A percentile compares a stretch with the other conserved stretches of the same genome.
These are phyloP conservation scores for Colletotrichum godetiae DNA, from an alignment of 2,329 filamentous ascomycete species.

Conservation along the genomic window DNA sequence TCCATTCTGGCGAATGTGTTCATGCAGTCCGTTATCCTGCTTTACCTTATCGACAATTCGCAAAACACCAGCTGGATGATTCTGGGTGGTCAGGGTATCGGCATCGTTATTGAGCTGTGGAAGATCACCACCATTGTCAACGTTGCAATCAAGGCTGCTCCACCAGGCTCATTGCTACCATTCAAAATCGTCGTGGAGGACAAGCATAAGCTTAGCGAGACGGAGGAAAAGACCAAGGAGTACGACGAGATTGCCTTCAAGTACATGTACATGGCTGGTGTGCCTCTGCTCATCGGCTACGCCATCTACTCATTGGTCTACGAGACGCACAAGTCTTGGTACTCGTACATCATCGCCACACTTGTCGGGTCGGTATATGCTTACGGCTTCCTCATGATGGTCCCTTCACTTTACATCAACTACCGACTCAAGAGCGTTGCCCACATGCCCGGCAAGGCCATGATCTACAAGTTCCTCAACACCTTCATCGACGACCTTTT, in stretches of 20 bases:
- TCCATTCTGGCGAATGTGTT: constrained; percentile 97
- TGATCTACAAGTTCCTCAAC: constrained; percentile 99
- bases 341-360: constrained; percentile 94
- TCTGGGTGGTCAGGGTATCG: constrained; percentile 89
- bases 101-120: constrained; percentile 79
- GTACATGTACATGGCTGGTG: constrained; percentile 93
- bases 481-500: constrained; percentile 99
- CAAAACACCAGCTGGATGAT: constrained; percentile 99
- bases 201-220: constrained; percentile 95
- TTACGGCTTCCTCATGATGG: constrained; percentile 99
- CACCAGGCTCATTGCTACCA: constrained; percentile 77
- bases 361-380: constrained; percentile 97
- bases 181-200: constrained; percentile 90
- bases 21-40: constrained; percentile 96
- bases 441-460: constrained; percentile 95
- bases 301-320: constrained; percentile 92
- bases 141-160: constrained; percentile 79
- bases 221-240: constrained; percentile 97
- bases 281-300: constrained; percentile 89
- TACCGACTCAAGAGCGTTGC: constrained; percentile 95
- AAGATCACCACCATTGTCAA: constrained; percentile 97
- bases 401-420: constrained; percentile 97
- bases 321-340: constrained; percentile 97
- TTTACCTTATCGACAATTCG: constrained; percentile 97
- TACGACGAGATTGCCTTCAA: constrained; percentile 98